These are phyloP conservation scores for Craspedostauros australis DNA, from an alignment of 108 stramenopile genomes.

Conservation along the genomic window DNA sequence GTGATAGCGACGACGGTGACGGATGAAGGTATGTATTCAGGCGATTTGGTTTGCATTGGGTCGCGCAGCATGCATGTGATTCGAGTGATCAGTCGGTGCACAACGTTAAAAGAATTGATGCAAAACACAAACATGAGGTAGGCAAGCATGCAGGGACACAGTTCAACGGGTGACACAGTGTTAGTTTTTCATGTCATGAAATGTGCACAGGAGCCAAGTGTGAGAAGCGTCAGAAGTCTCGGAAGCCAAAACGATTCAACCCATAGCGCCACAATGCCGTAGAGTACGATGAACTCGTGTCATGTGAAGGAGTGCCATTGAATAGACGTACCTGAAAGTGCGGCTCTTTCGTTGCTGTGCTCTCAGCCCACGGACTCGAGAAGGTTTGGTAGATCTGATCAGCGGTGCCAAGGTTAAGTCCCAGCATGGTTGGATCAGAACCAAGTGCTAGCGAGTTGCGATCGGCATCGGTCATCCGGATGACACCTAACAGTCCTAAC, in stretches of 20 bases:
- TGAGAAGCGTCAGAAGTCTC: not conserved
- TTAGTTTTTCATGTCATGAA: too few relatives aligned
- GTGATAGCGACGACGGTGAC: not conserved
- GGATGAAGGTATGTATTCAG: not conserved
- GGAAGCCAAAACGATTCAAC: not conserved
- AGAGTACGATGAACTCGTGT: not conserved
- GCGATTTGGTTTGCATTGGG: too few relatives aligned
- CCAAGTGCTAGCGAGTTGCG: constrained; percentile 91
- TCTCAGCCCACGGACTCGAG: constrained; percentile 91
- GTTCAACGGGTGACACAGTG: too few relatives aligned
- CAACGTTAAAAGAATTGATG: too few relatives aligned
- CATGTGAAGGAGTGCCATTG: not conserved
- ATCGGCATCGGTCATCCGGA: constrained; percentile 96
- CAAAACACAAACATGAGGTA: too few relatives aligned
- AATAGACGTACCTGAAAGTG: constrained; percentile 77
- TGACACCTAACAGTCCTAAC: constrained; percentile 88
- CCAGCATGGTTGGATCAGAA: constrained; percentile 92
- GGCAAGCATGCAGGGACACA: too few relatives aligned
- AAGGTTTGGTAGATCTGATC: constrained; percentile 92
- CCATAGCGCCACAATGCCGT: not conserved
- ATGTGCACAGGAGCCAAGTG: not conserved
- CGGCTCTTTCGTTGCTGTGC: constrained; percentile 76
- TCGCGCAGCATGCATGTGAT: not conserved
- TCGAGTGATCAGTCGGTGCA: not conserved
- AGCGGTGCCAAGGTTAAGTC: constrained; percentile 89